These are phyloP conservation scores for Eragrostis tef DNA, from an alignment of 202 grass and related monocot species.

Conservation along the genomic window DNA sequence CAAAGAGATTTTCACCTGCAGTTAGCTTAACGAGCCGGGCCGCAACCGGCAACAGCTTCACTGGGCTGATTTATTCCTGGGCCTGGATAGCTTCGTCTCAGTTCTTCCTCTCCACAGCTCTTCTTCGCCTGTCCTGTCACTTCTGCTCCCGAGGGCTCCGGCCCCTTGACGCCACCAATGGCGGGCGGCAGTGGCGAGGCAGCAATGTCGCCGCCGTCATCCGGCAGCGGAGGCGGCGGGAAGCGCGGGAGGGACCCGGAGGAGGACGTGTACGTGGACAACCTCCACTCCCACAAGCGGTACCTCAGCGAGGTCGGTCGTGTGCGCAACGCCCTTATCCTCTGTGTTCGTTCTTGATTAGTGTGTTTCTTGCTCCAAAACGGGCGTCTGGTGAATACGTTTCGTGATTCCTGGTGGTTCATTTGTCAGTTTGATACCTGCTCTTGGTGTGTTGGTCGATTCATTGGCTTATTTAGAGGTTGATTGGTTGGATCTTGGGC, in stretches of 20 bases:
- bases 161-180: neutral
- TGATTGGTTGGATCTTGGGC: neutral
- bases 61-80: neutral
- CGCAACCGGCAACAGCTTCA: neutral
- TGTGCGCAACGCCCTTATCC: neutral
- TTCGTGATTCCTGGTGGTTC: neutral
- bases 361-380: neutral
- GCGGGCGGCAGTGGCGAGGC: slow-evolving; percentile 55
- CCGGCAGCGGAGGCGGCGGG: slow-evolving; percentile 38
- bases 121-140: neutral
- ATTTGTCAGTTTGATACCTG: neutral
- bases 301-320: slow-evolving; percentile 83
- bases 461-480: neutral
- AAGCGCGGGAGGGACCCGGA: slow-evolving; percentile 94
- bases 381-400: no score
- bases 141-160: neutral
- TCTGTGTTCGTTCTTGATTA: neutral
- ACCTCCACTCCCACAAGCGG: slow-evolving; percentile 93
- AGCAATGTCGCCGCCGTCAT: slow-evolving; percentile 56
- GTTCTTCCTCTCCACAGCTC: neutral
- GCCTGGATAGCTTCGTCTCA: neutral
- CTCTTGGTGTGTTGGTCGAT: neutral
- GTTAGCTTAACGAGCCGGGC: no score
- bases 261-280: slow-evolving; percentile 95
- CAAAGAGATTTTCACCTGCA: no score